A percentile compares a stretch with the other conserved stretches of the same genome.
These are phyloP conservation scores for Colletotrichum limetticola DNA, from an alignment of 2,329 filamentous ascomycete genomes.

Conservation along the genomic window DNA sequence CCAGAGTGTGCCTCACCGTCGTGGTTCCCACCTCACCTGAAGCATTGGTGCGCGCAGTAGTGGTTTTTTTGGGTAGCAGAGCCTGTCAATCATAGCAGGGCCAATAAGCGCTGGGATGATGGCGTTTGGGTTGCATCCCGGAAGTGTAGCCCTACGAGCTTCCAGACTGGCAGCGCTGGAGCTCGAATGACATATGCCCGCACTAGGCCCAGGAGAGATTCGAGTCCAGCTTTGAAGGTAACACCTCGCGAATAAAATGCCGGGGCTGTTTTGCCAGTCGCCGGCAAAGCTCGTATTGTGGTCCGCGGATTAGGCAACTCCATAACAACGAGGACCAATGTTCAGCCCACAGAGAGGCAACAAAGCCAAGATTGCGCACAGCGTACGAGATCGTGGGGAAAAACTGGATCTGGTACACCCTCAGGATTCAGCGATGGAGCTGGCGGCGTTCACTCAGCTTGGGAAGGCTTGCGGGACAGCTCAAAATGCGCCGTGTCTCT, in stretches of 20 bases:
- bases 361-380: not conserved
- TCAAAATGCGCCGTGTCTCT: not conserved
- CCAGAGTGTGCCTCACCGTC: not conserved
- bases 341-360: not conserved
- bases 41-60: not conserved
- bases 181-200: not conserved
- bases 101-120: not conserved
- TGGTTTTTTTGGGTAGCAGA: not conserved
- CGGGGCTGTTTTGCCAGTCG: not conserved
- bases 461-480: not conserved
- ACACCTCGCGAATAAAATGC: not conserved
- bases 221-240: not conserved
- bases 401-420: not conserved
- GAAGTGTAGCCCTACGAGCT: not conserved
- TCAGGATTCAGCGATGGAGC: not conserved
- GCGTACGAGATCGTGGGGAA: not conserved
- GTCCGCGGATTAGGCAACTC: not conserved
- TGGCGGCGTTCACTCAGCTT: not conserved
- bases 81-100: not conserved
- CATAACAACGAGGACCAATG: not conserved
- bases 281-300: constrained; percentile 6
- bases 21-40: not conserved
- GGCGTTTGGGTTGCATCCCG: not conserved
- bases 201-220: not conserved
- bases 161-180: not conserved